phyloP scores from a whole-genome alignment of 129 eudicot genomes.

The Silybum marianum region DNA sequence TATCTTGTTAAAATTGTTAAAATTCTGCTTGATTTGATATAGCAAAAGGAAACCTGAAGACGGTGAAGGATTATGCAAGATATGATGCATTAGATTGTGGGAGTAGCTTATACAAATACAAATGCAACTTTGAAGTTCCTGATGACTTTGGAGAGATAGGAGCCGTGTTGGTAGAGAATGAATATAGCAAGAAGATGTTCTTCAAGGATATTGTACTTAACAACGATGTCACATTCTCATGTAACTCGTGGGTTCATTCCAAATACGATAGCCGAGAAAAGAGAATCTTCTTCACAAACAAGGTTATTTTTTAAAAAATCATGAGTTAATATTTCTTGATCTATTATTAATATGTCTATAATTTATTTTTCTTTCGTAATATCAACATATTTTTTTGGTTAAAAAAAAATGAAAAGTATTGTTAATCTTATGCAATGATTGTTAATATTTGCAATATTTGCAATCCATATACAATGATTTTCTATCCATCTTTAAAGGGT shows the following conservation, averaged over 20 bases:
- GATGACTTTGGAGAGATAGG: constrained; percentile 64
- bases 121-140: constrained; percentile 33
- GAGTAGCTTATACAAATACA: not conserved
- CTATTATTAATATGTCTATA: not conserved
- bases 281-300: constrained; percentile 62
- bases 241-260: constrained; percentile 67
- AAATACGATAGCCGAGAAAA: constrained; percentile 40
- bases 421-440: no score
- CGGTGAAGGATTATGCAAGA: constrained; percentile 4
- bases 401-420: no score
- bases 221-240: constrained; percentile 33
- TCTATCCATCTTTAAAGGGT: no score
- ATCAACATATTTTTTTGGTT: not conserved
- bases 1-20: not conserved
- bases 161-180: constrained; percentile 60
- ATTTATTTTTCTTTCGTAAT: not conserved
- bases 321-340: not conserved
- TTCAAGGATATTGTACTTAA: constrained; percentile 34
- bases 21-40: not conserved
- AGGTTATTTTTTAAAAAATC: constrained; percentile 30
- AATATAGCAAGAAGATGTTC: constrained; percentile 57
- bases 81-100: not conserved
- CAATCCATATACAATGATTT: no score
- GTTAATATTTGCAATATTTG: no score
- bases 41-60: constrained; percentile 17